These are phyloP conservation scores for Aureobasidium sp. DNA, from an alignment of 2,329 filamentous ascomycete species.

Conservation along the genomic window DNA sequence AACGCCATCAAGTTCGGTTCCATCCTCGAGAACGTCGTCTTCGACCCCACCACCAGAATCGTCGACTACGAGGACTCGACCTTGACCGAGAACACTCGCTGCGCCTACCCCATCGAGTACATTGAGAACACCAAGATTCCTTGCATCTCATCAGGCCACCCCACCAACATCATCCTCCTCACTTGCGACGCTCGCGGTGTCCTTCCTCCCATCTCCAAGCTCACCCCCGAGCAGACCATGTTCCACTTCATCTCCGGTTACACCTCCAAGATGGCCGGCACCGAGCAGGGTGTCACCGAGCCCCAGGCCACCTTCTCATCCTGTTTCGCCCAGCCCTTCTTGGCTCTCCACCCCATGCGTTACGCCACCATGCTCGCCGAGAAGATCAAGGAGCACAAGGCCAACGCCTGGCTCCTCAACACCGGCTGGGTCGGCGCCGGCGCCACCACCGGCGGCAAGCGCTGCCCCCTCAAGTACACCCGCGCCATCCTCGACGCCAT, in stretches of 20 bases:
- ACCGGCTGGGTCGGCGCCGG: conserved; percentile 95
- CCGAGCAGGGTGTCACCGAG: conserved; percentile 93
- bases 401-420: conserved; percentile 98
- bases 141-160: conserved; percentile 79
- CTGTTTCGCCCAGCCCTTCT: conserved; percentile 98
- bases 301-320: conserved; percentile 98
- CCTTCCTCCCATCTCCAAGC: conserved; percentile 94
- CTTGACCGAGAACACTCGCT: conserved; percentile 96
- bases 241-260: conserved; percentile 99
- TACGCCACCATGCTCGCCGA: conserved; percentile 98
- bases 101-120: conserved; percentile 98
- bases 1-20: conserved; percentile 94
- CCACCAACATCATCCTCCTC: conserved; percentile 94
- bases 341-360: conserved; percentile 97
- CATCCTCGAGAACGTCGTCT: conserved; percentile 97
- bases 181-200: conserved; percentile 98
- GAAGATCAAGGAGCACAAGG: conserved; percentile 92
- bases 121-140: conserved; percentile 99
- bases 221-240: conserved; percentile 92
- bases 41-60: conserved; percentile 78
- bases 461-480: conserved; percentile 96
- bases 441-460: conserved; percentile 84
- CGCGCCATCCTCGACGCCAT: conserved; percentile 97
- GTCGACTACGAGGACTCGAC: conserved; percentile 96
- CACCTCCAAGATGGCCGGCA: conserved; percentile 99